A percentile compares a stretch with the other conserved stretches of the same genome.
Conservation (phyloP, 805 yeast genomes). For the Candida vartiovaarae region DNA sequence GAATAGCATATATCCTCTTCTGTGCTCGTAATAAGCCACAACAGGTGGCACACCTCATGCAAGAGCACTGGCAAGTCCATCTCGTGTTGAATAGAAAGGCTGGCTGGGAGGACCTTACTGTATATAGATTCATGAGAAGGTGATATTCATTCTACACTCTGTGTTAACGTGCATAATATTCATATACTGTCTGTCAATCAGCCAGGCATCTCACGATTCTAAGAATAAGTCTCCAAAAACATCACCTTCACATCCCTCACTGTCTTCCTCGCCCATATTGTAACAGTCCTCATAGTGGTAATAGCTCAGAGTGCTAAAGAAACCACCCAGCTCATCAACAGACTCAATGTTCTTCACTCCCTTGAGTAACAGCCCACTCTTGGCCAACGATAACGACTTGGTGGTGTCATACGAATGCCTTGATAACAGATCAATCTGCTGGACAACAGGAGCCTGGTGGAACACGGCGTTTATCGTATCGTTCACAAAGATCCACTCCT, state of each 20-base stretch:
- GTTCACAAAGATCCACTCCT: slow-evolving; percentile 82
- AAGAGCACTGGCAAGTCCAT: slow-evolving; percentile 45
- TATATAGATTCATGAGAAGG: slow-evolving; percentile 47
- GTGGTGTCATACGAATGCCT: too few species aligned
- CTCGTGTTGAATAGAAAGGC: slow-evolving; percentile 67
- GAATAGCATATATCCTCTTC: slow-evolving; percentile 82
- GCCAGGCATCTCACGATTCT: slow-evolving; percentile 1
- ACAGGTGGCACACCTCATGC: slow-evolving; percentile 43
- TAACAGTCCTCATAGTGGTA: slow-evolving; percentile 61
- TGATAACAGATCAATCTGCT: slow-evolving; percentile 7
- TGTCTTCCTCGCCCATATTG: slow-evolving; percentile 38
- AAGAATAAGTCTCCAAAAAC: slow-evolving; percentile 49
- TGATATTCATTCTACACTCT: background rate
- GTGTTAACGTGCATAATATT: background rate
- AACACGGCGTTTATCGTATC: slow-evolving; percentile 56
- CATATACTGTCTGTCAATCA: background rate
- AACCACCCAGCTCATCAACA: slow-evolving; percentile 46
- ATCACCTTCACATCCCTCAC: slow-evolving; percentile 46
- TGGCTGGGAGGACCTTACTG: slow-evolving; percentile 90
- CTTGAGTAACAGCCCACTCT: too few species aligned
- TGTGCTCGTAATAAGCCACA: slow-evolving; percentile 88
- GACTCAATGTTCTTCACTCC: slow-evolving; percentile 35
- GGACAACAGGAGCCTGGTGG: slow-evolving; percentile 26
- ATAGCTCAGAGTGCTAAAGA: slow-evolving; percentile 60
- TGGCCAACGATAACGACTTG: too few species aligned